These are phyloP conservation scores for Rubus idaeus DNA, from an alignment of 306 rosid genomes.

Conservation along the genomic window DNA sequence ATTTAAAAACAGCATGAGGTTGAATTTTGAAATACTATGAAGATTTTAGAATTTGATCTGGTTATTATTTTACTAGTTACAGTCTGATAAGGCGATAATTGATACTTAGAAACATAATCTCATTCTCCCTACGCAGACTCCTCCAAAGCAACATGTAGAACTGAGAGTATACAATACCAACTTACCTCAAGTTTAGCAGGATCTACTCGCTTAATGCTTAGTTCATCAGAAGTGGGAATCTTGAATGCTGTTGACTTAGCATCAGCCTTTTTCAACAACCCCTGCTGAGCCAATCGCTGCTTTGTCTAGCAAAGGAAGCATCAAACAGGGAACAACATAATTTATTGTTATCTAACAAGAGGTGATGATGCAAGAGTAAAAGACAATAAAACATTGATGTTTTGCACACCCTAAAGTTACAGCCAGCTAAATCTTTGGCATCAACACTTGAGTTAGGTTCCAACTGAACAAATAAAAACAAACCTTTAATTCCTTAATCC, in stretches of 20 bases:
- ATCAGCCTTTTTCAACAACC: conserved; percentile 47
- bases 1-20: neutral
- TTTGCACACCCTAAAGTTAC: neutral
- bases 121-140: neutral
- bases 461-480: neutral
- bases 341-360: conserved; percentile 4
- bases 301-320: conserved; percentile 52
- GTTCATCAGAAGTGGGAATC: conserved; percentile 58
- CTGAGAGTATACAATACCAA: conserved; percentile 1
- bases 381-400: neutral
- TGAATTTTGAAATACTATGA: no score
- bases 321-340: conserved; percentile 8
- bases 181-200: conserved; percentile 79
- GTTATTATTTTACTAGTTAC: neutral
- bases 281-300: conserved; percentile 64
- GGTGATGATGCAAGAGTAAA: neutral
- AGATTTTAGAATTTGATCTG: neutral
- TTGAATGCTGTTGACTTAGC: conserved; percentile 31
- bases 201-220: conserved; percentile 71
- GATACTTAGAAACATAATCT: neutral
- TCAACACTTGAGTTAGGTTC: neutral
- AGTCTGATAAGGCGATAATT: neutral
- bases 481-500: conserved; percentile 75
- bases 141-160: conserved; percentile 18
- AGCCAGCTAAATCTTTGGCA: neutral